phyloP scores from a whole-genome alignment of 768 basidiomycete genomes.

The Phylloporus sp. region DNA sequence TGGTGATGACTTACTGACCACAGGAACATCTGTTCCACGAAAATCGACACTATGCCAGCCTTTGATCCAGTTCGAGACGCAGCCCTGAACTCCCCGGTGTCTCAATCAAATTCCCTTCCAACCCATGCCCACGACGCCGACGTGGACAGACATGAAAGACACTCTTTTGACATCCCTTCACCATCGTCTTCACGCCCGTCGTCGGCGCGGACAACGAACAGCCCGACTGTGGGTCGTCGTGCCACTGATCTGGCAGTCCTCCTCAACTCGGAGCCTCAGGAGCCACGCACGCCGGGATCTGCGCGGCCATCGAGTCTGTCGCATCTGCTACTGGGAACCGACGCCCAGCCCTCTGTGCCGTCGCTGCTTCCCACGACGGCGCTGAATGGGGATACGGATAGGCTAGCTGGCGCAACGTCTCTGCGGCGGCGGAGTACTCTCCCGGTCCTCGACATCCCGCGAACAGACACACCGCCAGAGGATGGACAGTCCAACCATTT shows the following conservation, averaged over 20 bases:
- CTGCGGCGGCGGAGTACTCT: slow-evolving; percentile 31
- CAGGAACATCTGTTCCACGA: background rate
- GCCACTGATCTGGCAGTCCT: slow-evolving; percentile 77
- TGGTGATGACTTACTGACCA: slow-evolving; percentile 15
- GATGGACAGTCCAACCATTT: slow-evolving; percentile 22
- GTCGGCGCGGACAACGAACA: slow-evolving; percentile 33
- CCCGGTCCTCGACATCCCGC: slow-evolving; percentile 32
- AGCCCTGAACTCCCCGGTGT: slow-evolving; percentile 71
- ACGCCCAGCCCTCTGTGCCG: slow-evolving; percentile 22
- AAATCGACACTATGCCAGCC: slow-evolving; percentile 32
- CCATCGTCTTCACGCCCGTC: slow-evolving; percentile 36
- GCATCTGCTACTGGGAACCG: slow-evolving; percentile 34
- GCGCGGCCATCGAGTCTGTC: slow-evolving; percentile 43
- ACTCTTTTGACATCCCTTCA: slow-evolving; percentile 32
- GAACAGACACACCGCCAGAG: slow-evolving; percentile 21
- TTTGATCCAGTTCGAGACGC: slow-evolving; percentile 90
- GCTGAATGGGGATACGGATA: slow-evolving; percentile 26
- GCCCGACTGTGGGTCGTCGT: slow-evolving; percentile 51
- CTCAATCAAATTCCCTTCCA: slow-evolving; percentile 40
- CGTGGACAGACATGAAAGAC: slow-evolving; percentile 25
- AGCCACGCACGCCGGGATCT: slow-evolving; percentile 33
- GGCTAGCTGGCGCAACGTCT: slow-evolving; percentile 20
- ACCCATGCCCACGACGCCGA: slow-evolving; percentile 24
- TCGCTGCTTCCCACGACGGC: slow-evolving; percentile 8
- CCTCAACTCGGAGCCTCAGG: slow-evolving; percentile 59